A percentile compares a stretch with the other conserved stretches of the same genome.
Evolutionary conservation across 2,329 filamentous ascomycete genomes (phyloP).

Genomic region (Fusarium sp.): DNA sequence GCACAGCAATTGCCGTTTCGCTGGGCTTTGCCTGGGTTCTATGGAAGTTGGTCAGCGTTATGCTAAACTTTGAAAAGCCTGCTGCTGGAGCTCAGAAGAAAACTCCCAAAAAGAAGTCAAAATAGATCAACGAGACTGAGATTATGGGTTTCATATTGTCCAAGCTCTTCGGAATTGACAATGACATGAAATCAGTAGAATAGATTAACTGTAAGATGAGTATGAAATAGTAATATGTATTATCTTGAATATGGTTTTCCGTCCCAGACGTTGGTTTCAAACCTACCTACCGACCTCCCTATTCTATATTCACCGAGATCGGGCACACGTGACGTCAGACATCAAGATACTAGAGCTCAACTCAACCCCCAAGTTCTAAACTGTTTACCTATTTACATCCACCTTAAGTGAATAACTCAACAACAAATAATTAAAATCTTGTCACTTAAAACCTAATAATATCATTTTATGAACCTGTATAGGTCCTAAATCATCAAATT

Average conservation of each 20-base stretch:
- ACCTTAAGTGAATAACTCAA: slow-evolving; percentile 2
- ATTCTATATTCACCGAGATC: neutral
- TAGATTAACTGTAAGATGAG: neutral
- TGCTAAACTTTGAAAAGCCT: slow-evolving; percentile 10
- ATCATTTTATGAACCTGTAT: slow-evolving; percentile 4
- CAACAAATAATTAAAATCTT: neutral
- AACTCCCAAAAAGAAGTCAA: slow-evolving; percentile 38
- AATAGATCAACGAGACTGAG: slow-evolving; percentile 14
- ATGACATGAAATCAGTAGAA: neutral
- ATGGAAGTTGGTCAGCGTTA: slow-evolving; percentile 61
- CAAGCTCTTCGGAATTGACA: neutral
- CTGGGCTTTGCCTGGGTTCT: slow-evolving; percentile 77
- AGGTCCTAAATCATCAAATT: neutral
- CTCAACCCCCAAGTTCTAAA: neutral
- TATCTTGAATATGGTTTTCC: neutral
- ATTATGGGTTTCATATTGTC: neutral
- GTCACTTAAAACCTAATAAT: neutral
- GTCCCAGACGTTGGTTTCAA: neutral
- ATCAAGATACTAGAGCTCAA: neutral
- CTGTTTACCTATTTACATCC: neutral
- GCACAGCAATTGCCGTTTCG: slow-evolving; percentile 69
- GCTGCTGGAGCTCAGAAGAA: neutral
- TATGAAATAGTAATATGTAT: neutral
- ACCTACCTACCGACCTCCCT: no score
- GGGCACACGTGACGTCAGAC: slow-evolving; percentile 43